These are phyloP conservation scores for Salix udensis DNA, from an alignment of 345 rosid species.

Conservation along the genomic window DNA sequence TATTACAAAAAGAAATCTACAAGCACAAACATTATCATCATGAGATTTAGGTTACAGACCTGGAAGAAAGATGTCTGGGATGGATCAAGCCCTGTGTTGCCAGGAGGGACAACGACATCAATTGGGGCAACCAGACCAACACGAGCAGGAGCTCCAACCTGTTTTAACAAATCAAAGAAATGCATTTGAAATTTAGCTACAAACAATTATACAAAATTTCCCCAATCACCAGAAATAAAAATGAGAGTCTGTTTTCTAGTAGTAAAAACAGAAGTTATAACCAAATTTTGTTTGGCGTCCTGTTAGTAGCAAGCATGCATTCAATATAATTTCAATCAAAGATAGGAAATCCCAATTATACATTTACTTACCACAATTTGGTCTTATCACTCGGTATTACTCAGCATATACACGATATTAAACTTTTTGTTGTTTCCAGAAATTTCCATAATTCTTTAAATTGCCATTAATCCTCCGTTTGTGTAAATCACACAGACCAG, in stretches of 20 bases:
- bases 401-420: background rate
- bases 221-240: background rate
- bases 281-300: background rate
- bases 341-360: too few relatives aligned
- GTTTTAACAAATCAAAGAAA: background rate
- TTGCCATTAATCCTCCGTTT: background rate
- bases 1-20: too few relatives aligned
- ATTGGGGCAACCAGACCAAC: conserved; percentile 91
- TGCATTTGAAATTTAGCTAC: background rate
- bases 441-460: background rate
- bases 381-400: background rate
- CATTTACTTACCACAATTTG: background rate
- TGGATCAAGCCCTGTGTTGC: conserved; percentile 94
- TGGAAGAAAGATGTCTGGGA: conserved; percentile 98
- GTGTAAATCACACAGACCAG: too few relatives aligned
- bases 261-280: background rate
- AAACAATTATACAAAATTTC: background rate
- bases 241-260: background rate
- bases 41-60: conserved; percentile 26
- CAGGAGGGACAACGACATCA: conserved; percentile 93
- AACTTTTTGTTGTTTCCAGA: too few relatives aligned
- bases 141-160: conserved; percentile 99
- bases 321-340: background rate
- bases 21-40: background rate
- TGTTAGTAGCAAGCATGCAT: background rate